Conservation (phyloP, 495 filamentous ascomycete genomes). For the Daldinia caldariorum region DNA sequence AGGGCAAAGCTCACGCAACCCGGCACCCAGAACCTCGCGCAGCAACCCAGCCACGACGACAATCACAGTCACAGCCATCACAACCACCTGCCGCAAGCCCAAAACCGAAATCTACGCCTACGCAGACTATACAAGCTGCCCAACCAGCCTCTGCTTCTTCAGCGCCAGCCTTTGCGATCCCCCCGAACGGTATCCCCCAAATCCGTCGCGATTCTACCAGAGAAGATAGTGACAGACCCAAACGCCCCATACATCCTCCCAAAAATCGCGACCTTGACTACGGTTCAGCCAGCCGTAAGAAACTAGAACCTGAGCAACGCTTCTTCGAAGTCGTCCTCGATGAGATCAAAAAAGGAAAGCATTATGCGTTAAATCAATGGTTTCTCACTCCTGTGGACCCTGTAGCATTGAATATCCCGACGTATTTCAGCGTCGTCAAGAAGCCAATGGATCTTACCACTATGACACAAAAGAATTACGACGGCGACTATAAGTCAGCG, state of each 20-base stretch:
- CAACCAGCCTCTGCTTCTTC: conserved; percentile 48
- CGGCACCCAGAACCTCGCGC: conserved; percentile 56
- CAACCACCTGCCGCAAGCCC: conserved; percentile 55
- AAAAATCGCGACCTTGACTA: conserved; percentile 88
- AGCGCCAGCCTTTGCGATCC: conserved; percentile 78
- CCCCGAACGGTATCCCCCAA: conserved; percentile 84
- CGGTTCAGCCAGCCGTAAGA: conserved; percentile 84
- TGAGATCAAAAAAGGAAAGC: conserved; percentile 79
- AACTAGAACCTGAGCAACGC: conserved; percentile 84
- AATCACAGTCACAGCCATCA: conserved; percentile 45
- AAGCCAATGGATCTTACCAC: conserved; percentile 94
- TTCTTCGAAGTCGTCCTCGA: conserved; percentile 87
- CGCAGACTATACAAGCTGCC: conserved; percentile 39
- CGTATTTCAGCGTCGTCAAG: conserved; percentile 92
- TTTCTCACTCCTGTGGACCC: conserved; percentile 91
- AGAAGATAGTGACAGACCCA: conserved; percentile 78
- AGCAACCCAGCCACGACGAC: conserved; percentile 58
- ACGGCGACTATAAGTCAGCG: conserved; percentile 81
- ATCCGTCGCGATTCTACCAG: conserved; percentile 89
- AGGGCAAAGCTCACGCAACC: conserved; percentile 63
- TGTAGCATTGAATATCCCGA: conserved; percentile 91
- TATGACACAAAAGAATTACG: conserved; percentile 75
- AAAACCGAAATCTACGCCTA: conserved; percentile 39
- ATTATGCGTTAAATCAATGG: conserved; percentile 68
- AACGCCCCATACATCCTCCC: conserved; percentile 92